Evolutionary conservation across 2,329 filamentous ascomycete genomes (phyloP).

Genomic region (Aspergillus carbonarius): DNA sequence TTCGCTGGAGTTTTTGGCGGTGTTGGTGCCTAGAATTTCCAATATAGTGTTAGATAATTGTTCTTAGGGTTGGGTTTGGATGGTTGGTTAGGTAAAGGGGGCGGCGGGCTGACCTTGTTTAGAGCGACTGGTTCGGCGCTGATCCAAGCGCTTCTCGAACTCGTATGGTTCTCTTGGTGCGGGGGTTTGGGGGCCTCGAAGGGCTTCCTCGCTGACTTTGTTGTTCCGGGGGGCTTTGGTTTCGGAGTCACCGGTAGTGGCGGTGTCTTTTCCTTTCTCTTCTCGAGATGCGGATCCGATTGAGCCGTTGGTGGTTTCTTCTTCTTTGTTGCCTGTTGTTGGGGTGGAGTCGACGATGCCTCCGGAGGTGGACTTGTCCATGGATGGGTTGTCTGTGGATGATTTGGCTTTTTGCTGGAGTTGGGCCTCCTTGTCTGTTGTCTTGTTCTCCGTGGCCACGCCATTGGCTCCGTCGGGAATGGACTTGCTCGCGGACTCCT

Average conservation of each 20-base stretch:
- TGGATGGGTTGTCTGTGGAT: neutral
- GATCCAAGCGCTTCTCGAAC: constrained; percentile 30
- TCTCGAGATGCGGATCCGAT: neutral
- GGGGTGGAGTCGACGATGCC: neutral
- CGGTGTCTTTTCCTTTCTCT: neutral
- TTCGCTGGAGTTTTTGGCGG: neutral
- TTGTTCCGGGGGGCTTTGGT: neutral
- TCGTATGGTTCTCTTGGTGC: constrained; percentile 25
- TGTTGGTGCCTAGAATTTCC: neutral
- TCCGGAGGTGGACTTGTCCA: neutral
- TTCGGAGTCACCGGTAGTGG: neutral
- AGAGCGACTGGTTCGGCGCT: neutral
- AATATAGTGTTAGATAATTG: too few relatives aligned
- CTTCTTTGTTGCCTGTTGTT: neutral
- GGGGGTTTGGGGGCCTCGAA: constrained; percentile 29
- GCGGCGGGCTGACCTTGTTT: neutral
- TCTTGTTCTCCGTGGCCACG: neutral
- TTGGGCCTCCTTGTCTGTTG: neutral
- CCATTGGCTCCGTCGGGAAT: neutral
- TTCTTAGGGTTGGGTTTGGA: neutral
- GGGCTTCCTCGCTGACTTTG: constrained; percentile 30
- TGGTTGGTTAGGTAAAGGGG: neutral
- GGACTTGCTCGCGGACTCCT: neutral
- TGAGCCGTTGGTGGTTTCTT: neutral
- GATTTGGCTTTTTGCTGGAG: neutral